These are phyloP conservation scores for Chlorokybus atmophyticus DNA, from an alignment of 139 green algal genomes.

Conservation along the genomic window DNA sequence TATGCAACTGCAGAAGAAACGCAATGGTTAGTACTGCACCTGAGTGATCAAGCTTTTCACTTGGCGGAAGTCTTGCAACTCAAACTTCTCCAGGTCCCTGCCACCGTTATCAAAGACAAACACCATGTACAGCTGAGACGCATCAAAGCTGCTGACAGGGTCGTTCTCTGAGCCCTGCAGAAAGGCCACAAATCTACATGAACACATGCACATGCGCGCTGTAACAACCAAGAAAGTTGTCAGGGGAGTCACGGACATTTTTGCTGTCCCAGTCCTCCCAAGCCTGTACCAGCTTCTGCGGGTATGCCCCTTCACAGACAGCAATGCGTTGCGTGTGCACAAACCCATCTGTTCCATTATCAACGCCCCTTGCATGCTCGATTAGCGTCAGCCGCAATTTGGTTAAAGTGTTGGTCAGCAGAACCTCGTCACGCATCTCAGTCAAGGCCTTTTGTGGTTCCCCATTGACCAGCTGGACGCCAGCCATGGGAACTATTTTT, in stretches of 20 bases:
- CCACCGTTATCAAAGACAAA: constrained; percentile 60
- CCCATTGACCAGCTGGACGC: constrained; percentile 56
- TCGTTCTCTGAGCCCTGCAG: constrained; percentile 62
- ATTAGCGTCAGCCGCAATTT: constrained; percentile 6
- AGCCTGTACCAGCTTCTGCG: constrained; percentile 25
- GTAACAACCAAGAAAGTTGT: no score
- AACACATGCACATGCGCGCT: constrained; percentile 27
- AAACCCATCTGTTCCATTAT: no score
- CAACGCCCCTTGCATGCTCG: no score
- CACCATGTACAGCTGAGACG: constrained; percentile 45
- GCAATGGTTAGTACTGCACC: no score
- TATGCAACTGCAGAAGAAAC: no score
- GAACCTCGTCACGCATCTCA: constrained; percentile 11
- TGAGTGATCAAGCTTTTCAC: constrained; percentile 69
- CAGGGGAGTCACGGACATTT: no score
- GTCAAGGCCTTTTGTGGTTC: constrained; percentile 44
- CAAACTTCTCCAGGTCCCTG: constrained; percentile 72
- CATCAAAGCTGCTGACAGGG: constrained; percentile 35
- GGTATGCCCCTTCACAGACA: constrained; percentile 47
- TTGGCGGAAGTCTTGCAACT: constrained; percentile 51
- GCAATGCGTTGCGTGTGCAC: no score
- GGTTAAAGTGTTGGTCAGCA: constrained; percentile 13
- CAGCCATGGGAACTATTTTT: constrained; percentile 93
- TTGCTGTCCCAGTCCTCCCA: constrained; percentile 52
- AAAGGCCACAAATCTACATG: neutral